These are phyloP conservation scores for Tremella mesenterica DNA, from an alignment of 768 basidiomycete species.

Conservation along the genomic window DNA sequence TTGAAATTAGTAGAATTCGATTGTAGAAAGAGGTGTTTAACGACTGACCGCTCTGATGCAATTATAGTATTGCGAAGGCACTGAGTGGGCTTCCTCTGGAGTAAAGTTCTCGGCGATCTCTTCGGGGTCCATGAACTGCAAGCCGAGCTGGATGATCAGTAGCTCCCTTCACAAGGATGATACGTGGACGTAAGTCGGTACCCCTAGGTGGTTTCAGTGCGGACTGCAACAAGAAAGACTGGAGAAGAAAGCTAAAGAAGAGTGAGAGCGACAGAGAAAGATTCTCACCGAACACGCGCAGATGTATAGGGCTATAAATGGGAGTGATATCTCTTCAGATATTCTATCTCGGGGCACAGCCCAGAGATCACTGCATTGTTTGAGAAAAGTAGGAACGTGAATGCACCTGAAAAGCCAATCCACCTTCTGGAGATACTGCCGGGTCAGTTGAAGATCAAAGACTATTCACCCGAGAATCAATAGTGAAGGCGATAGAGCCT, in stretches of 20 bases:
- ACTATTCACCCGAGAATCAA: too few species aligned
- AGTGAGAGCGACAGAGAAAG: too few species aligned
- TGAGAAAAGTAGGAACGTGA: conserved; percentile 43
- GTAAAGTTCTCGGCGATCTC: conserved; percentile 39
- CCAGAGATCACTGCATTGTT: conserved; percentile 45
- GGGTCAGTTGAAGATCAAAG: background rate
- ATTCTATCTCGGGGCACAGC: conserved; percentile 31
- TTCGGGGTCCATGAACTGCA: conserved; percentile 42
- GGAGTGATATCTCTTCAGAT: conserved; percentile 37
- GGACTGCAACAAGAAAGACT: too few species aligned
- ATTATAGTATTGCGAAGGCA: conserved; percentile 40
- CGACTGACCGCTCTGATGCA: background rate
- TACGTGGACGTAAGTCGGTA: too few species aligned
- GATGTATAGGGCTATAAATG: conserved; percentile 41
- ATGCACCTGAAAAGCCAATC: conserved; percentile 44
- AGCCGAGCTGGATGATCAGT: conserved; percentile 31
- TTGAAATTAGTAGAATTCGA: too few species aligned
- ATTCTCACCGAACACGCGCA: conserved; percentile 39
- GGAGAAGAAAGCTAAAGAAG: too few species aligned
- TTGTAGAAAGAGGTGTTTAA: too few species aligned
- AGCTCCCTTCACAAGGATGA: too few species aligned
- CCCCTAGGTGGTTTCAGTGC: too few species aligned
- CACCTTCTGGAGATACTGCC: conserved; percentile 42
- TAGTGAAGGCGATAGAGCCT: too few species aligned
- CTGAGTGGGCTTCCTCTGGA: conserved; percentile 28